Evolutionary conservation across 2,329 filamentous ascomycete species (phyloP).

Genomic region (Mycosphaerella sp.): DNA sequence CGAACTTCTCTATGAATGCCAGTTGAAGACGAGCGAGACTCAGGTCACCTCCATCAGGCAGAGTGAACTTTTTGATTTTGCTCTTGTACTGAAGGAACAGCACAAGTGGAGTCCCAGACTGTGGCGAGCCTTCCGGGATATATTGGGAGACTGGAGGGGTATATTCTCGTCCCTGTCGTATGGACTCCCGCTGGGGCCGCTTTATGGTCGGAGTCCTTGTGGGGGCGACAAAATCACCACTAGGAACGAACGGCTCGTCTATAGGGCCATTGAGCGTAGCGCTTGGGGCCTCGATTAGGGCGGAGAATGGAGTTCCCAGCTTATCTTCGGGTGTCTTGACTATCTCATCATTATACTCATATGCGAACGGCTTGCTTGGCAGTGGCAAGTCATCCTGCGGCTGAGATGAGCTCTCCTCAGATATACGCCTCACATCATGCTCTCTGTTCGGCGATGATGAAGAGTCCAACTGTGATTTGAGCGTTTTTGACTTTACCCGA

Average conservation of each 20-base stretch:
- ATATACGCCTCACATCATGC: constrained; percentile 48
- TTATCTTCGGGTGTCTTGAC: constrained; percentile 63
- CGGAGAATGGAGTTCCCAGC: constrained; percentile 37
- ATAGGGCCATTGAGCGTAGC: constrained; percentile 36
- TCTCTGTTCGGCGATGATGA: constrained; percentile 53
- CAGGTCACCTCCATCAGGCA: constrained; percentile 77
- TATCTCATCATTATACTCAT: constrained; percentile 41
- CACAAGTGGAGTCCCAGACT: constrained; percentile 78
- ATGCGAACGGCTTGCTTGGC: constrained; percentile 14
- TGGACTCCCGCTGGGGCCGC: constrained; percentile 12
- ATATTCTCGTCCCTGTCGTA: constrained; percentile 21
- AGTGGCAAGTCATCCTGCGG: constrained; percentile 30
- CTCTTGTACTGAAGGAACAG: constrained; percentile 95
- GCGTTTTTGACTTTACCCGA: constrained; percentile 26
- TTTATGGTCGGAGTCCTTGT: constrained; percentile 14
- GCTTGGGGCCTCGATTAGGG: constrained; percentile 19
- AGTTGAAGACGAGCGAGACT: constrained; percentile 84
- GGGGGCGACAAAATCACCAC: constrained; percentile 9
- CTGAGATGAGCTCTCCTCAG: constrained; percentile 54
- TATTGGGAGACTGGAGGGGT: constrained; percentile 41
- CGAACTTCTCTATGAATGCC: constrained; percentile 98
- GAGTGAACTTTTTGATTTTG: constrained; percentile 92
- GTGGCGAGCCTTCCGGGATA: constrained; percentile 56
- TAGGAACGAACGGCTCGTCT: constrained; percentile 26
- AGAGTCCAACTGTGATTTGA: constrained; percentile 44